Evolutionary conservation across 202 grass and related monocot species (phyloP), one percentile per base, ranked within the genome.

Genomic region (Elaeis oleifera): DNA sequence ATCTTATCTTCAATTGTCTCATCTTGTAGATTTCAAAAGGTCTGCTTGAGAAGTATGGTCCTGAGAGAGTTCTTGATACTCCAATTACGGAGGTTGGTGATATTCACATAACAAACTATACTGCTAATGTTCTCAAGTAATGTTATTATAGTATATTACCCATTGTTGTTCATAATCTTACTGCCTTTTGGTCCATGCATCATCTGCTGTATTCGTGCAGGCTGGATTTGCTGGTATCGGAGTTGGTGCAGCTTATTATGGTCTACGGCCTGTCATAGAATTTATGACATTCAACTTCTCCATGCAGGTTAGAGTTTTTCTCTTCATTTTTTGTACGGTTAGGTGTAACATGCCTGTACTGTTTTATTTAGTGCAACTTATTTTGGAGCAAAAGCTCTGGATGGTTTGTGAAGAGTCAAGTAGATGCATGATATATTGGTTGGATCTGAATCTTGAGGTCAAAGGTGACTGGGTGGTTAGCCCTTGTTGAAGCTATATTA

Each of bases 231-330:
- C 94, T 28, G 94, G 94, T 54, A 97, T 97, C 75, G 94, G 85
- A 59, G 94, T 92, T 82, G 88, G 94, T 51, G 88, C 94, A n/a
- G 94, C 94, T 25, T 99, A 94, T 71, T 80, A 92, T 29, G 94
- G 94, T 70, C 84, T 99, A 61, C 76, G 86, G 4, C 94, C 94
- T 14, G 36, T 94, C 16, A 56, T 99, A 22, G 94, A 99, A 56
- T 99, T 99, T 71, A 99, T 99, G 94, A 99, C 94, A 18, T 99
- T 99, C 79, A 99, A 99, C 70, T 99, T 99, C 75, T 89, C 94
- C 5, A 94, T 99, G 88, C 94, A 99, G 88, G 94, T 87, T 48
- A 44, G 11, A 61, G 75, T 77, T 44, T 49, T 76, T 76, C 65
- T 11, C 4, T 5, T 4, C 28, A 9, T 29, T 51, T 18, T 26